Evolutionary conservation across 208 protist genomes (phyloP), one percentile per base, ranked within the genome.

Genomic region (Leptomonas pyrrhocoris): DNA sequence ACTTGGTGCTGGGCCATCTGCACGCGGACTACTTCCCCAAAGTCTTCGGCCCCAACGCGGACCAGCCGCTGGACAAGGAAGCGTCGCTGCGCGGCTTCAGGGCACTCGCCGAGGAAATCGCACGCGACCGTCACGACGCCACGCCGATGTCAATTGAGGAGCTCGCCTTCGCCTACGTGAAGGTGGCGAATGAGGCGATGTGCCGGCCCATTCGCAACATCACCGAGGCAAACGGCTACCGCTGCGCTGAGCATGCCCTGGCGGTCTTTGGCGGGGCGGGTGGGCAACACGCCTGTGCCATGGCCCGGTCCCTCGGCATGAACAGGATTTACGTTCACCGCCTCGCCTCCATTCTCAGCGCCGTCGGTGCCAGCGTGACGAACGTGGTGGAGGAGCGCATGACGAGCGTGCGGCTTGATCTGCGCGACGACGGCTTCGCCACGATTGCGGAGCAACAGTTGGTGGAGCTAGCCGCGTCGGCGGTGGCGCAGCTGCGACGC

Each of bases 131-230:
- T 27, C 68, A 63, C 40, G 53, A 62, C 30, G 49, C 4, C 25
- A 68, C 80, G 21, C 11, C 55, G 56, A 84, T 86, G 75, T 76
- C 72, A 3, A 66, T 82, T 16, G 90, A 96, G 57, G 80, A 97
- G 70, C 87, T 98, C 11, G 98, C 98, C 23, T 86, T 86, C 42
- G 96, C 95, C 21, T 99, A 98, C 66, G 80, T 98, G 46, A 30
- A 71, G 15, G 96, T 99, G 18, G 98, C 98, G 28, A 98, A 98
- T 72, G 98, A 98, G 69, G 84, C 93, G 49, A 99, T 99, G 98
- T 97, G 89, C 73, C 73, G 97, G 8, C 96, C 98, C 1, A 98
- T 99, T 53, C 81, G 96, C 53, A 88, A 85, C 38, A 83, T 98
- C 31, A 98, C 96, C 0, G 90, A 98, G 70, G 81, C 94, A 15